Conservation (phyloP, 75 land plant species). For the Pseudotsuga menziesii region DNA sequence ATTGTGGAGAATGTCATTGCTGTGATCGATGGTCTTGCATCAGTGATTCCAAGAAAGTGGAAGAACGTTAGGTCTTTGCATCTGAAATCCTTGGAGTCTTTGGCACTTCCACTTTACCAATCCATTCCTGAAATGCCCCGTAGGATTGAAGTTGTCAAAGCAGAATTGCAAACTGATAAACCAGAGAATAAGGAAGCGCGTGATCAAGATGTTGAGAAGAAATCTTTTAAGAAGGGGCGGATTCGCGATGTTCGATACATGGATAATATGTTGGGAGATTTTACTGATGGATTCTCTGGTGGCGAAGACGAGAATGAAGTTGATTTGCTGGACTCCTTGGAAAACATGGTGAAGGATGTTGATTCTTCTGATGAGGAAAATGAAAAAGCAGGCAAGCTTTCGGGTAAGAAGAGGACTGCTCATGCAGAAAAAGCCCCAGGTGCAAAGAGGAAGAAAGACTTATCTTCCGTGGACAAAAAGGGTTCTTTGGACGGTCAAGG, state of each 20-base stretch:
- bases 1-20: constrained; percentile 64
- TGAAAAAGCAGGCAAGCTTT: not conserved
- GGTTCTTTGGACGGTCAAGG: constrained; percentile 1
- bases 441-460: not conserved
- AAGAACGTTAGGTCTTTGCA: constrained; percentile 52
- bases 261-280: constrained; percentile 20
- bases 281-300: no score
- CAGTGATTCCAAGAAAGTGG: constrained; percentile 68
- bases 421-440: not conserved
- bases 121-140: constrained; percentile 40
- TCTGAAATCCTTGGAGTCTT: constrained; percentile 68
- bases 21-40: constrained; percentile 58
- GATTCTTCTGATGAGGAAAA: not conserved
- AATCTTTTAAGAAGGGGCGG: constrained; percentile 19
- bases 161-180: not conserved
- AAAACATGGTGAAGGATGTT: no score
- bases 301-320: no score
- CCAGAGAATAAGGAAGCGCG: constrained; percentile 3
- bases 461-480: not conserved
- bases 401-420: not conserved
- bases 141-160: constrained; percentile 18
- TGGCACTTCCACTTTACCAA: constrained; percentile 82
- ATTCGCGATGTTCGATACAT: constrained; percentile 37
- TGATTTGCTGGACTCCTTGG: no score
- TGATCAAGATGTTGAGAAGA: constrained; percentile 7